phyloP scores from a whole-genome alignment of 495 filamentous ascomycete genomes.

The Cryomyces antarcticus region DNA sequence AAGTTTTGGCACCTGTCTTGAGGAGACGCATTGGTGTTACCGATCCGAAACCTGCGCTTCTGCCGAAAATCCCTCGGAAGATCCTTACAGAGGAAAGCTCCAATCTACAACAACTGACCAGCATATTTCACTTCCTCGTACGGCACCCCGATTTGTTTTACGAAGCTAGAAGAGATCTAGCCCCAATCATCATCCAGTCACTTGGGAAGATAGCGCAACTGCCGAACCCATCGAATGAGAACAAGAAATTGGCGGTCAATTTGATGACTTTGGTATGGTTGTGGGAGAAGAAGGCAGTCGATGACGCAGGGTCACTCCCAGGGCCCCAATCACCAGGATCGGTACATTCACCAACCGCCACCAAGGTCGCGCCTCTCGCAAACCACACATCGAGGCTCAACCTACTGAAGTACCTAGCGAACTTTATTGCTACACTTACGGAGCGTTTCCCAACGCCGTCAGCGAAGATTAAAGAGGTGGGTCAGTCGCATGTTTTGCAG shows the following conservation, averaged over 20 bases:
- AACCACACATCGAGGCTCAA: constrained; percentile 60
- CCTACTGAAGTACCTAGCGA: constrained; percentile 80
- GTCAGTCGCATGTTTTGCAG: constrained; percentile 8
- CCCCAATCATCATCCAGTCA: constrained; percentile 70
- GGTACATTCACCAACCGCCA: constrained; percentile 21
- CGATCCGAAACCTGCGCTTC: constrained; percentile 48
- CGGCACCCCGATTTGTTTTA: constrained; percentile 86
- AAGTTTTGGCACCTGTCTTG: constrained; percentile 81
- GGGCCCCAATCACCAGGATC: constrained; percentile 3
- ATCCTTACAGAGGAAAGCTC: constrained; percentile 91
- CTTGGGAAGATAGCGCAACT: constrained; percentile 72
- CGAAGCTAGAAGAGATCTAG: constrained; percentile 78
- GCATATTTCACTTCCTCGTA: constrained; percentile 93
- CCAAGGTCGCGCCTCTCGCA: constrained; percentile 47
- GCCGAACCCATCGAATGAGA: constrained; percentile 75
- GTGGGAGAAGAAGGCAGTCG: constrained; percentile 73
- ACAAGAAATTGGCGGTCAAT: constrained; percentile 76
- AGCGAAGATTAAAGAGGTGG: constrained; percentile 35
- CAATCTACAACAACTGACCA: constrained; percentile 88
- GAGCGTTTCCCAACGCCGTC: constrained; percentile 62
- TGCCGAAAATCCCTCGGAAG: constrained; percentile 78
- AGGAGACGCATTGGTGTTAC: constrained; percentile 42
- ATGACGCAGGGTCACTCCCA: constrained; percentile 22
- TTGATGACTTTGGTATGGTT: constrained; percentile 75
- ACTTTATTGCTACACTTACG: constrained; percentile 77